Evolutionary conservation across 306 rosid species (phyloP).

Genomic region (Lathyrus tuberosus): DNA sequence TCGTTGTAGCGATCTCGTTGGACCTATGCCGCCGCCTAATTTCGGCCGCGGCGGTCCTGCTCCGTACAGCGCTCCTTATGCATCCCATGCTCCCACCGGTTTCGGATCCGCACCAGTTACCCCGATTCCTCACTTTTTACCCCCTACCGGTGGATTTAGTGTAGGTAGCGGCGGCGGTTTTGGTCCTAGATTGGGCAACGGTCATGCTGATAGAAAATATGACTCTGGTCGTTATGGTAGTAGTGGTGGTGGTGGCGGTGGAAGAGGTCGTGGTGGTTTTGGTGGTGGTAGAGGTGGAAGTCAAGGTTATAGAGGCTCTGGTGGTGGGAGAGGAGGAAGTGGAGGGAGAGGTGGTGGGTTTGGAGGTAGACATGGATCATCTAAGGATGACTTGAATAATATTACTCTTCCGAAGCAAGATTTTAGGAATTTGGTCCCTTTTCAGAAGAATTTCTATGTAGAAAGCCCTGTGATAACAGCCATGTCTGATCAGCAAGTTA

Average conservation of each 20-base stretch:
- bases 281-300: slow-evolving; percentile 37
- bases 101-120: slow-evolving; percentile 45
- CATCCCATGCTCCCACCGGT: slow-evolving; percentile 32
- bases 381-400: slow-evolving; percentile 76
- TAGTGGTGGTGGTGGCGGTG: slow-evolving; percentile 40
- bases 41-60: slow-evolving; percentile 55
- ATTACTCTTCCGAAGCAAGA: slow-evolving; percentile 77
- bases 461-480: slow-evolving; percentile 66
- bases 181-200: slow-evolving; percentile 39
- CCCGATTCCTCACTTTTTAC: slow-evolving; percentile 61
- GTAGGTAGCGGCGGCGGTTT: slow-evolving; percentile 61
- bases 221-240: slow-evolving; percentile 32
- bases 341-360: slow-evolving; percentile 39
- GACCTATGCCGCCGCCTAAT: slow-evolving; percentile 52
- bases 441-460: slow-evolving; percentile 79
- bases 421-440: slow-evolving; percentile 79
- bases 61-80: slow-evolving; percentile 46
- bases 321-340: slow-evolving; percentile 48
- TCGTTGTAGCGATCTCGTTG: slow-evolving; percentile 58
- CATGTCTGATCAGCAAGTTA: slow-evolving; percentile 74
- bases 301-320: slow-evolving; percentile 46
- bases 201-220: slow-evolving; percentile 41
- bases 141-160: slow-evolving; percentile 68
- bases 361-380: slow-evolving; percentile 68
- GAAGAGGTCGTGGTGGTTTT: slow-evolving; percentile 38